These are phyloP conservation scores for Pseudonitzschia multistriata DNA, from an alignment of 108 stramenopile genomes.

Conservation along the genomic window DNA sequence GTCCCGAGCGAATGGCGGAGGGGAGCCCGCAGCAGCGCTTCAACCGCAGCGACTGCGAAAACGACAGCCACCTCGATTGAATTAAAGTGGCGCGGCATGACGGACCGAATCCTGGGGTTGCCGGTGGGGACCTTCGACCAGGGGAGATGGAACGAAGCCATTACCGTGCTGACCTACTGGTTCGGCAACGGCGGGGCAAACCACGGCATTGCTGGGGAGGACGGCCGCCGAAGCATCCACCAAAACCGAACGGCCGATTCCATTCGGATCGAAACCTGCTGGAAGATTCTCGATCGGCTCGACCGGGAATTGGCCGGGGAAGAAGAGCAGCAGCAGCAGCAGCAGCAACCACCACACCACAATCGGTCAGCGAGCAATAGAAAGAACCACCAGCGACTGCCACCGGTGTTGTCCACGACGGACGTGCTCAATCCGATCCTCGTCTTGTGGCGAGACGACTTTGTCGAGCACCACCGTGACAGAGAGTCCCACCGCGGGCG, in stretches of 20 bases:
- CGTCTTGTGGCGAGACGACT: neutral
- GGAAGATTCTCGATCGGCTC: conserved; percentile 16
- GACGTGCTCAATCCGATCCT: conserved; percentile 20
- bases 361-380: neutral
- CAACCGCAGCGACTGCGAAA: neutral
- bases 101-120: conserved; percentile 1
- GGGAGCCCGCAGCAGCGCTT: neutral
- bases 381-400: neutral
- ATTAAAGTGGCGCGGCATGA: conserved; percentile 11
- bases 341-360: no score
- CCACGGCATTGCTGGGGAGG: neutral
- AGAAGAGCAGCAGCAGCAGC: neutral
- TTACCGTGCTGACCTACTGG: neutral
- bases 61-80: conserved; percentile 5
- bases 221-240: neutral
- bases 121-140: conserved; percentile 6
- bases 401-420: neutral
- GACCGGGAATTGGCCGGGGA: neutral
- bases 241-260: neutral
- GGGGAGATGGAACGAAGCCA: conserved; percentile 8
- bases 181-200: neutral
- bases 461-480: neutral
- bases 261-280: conserved; percentile 4
- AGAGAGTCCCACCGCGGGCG: no score
- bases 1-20: neutral